Evolutionary conservation across 1,139 yeast species (phyloP).

Genomic region (Geotrichum siamense): DNA sequence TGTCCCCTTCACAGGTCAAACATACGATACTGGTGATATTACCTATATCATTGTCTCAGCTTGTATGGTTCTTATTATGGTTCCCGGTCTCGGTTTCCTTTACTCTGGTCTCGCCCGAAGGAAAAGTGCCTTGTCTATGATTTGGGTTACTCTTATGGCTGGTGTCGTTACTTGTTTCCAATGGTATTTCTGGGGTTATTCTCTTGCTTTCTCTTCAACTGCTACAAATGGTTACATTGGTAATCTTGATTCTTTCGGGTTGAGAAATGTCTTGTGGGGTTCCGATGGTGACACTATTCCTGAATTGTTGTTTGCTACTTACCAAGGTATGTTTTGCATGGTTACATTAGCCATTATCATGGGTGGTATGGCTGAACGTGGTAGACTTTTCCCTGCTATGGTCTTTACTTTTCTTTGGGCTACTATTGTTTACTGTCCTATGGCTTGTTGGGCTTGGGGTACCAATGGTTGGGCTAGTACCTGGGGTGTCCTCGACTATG

Average conservation of each 20-base stretch:
- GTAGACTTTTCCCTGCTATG: constrained; percentile 78
- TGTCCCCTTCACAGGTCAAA: constrained; percentile 5
- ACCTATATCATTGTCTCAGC: constrained; percentile 48
- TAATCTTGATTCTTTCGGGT: constrained; percentile 72
- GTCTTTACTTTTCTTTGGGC: constrained; percentile 82
- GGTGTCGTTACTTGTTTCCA: constrained; percentile 73
- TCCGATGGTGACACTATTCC: constrained; percentile 51
- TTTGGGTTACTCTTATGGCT: constrained; percentile 73
- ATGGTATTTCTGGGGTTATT: constrained; percentile 98
- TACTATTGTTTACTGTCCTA: constrained; percentile 85
- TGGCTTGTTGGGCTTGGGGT: constrained; percentile 94
- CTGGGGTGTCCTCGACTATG: constrained; percentile 92
- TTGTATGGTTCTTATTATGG: constrained; percentile 81
- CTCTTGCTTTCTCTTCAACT: constrained; percentile 71
- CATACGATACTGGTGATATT: constrained; percentile 47
- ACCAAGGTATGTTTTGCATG: constrained; percentile 86
- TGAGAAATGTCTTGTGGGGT: constrained; percentile 59
- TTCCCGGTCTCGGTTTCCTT: constrained; percentile 88
- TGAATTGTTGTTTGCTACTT: constrained; percentile 73
- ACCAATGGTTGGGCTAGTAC: constrained; percentile 81
- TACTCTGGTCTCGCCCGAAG: constrained; percentile 91
- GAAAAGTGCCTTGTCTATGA: constrained; percentile 81
- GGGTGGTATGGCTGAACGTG: constrained; percentile 95
- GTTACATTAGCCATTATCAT: constrained; percentile 87
- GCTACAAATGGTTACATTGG: constrained; percentile 85